A percentile compares a stretch with the other conserved stretches of the same genome.
Evolutionary conservation across 2,329 filamentous ascomycete species (phyloP).

Genomic region (Gaeumannomyces tritici): DNA sequence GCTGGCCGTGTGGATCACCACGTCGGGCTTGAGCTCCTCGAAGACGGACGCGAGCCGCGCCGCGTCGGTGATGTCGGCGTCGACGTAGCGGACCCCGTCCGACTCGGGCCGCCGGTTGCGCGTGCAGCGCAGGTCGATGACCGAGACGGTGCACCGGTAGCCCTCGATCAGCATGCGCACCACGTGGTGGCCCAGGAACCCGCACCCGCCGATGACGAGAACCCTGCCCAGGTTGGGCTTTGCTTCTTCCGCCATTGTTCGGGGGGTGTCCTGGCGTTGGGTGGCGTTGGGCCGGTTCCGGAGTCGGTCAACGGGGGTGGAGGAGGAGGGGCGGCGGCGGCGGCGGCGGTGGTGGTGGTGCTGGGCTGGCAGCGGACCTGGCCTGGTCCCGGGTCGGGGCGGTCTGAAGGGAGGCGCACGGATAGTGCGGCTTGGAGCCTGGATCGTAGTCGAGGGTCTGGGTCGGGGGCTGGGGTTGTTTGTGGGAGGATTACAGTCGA

Average conservation of each 20-base stretch:
- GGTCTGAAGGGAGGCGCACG: too few species aligned
- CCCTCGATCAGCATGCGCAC: slow-evolving; percentile 61
- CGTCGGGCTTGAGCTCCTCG: slow-evolving; percentile 57
- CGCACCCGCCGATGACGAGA: slow-evolving; percentile 73
- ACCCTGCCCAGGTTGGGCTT: slow-evolving; percentile 53
- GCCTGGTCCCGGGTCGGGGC: too few species aligned
- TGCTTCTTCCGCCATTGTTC: slow-evolving; percentile 15
- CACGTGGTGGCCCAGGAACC: slow-evolving; percentile 76
- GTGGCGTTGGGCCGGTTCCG: background rate
- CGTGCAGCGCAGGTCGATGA: slow-evolving; percentile 62
- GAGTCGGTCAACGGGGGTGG: too few species aligned
- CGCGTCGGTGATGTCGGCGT: slow-evolving; percentile 67
- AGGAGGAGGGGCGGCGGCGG: too few species aligned
- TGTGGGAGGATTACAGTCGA: too few species aligned
- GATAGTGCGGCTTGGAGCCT: too few species aligned
- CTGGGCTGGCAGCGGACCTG: too few species aligned
- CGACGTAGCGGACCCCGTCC: slow-evolving; percentile 55
- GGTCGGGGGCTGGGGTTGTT: too few species aligned
- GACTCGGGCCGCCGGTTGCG: slow-evolving; percentile 54
- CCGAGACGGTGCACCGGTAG: slow-evolving; percentile 50
- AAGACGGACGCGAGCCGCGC: slow-evolving; percentile 55
- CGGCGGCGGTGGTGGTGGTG: too few species aligned
- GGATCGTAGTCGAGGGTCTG: too few species aligned
- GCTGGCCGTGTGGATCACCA: slow-evolving; percentile 87
- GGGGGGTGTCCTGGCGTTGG: background rate